Evolutionary conservation across 352 stramenopile species (phyloP).

Genomic region (Thalassiosira exigua): DNA sequence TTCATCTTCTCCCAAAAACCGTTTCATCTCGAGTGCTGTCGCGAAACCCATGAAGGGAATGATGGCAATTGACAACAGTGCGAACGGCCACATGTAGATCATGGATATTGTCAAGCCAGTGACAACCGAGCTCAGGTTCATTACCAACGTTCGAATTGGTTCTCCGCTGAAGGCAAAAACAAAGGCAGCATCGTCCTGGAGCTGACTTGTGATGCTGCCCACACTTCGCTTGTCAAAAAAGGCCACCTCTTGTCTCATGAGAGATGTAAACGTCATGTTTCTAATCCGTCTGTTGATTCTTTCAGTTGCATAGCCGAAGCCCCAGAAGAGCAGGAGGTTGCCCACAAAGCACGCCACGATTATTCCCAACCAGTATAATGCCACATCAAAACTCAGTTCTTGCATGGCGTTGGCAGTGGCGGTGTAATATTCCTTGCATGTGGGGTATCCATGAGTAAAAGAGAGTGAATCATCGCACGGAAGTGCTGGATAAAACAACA

Average conservation of each 20-base stretch:
- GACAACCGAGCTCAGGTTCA: conserved; percentile 59
- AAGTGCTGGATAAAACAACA: conserved; percentile 60
- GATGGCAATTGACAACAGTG: conserved; percentile 61
- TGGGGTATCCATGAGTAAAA: conserved; percentile 18
- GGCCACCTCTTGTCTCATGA: conserved; percentile 74
- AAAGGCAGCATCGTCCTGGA: conserved; percentile 74
- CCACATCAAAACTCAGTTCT: conserved; percentile 56
- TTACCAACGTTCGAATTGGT: conserved; percentile 65
- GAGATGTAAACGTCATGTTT: conserved; percentile 59
- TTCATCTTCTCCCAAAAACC: conserved; percentile 63
- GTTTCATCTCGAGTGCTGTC: conserved; percentile 72
- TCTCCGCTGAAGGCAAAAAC: conserved; percentile 75
- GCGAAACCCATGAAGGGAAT: conserved; percentile 76
- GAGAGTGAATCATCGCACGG: conserved; percentile 42
- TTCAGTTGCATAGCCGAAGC: conserved; percentile 74
- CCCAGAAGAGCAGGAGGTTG: conserved; percentile 67
- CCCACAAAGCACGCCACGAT: conserved; percentile 60
- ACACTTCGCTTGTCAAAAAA: conserved; percentile 77
- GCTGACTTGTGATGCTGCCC: conserved; percentile 66
- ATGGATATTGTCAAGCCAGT: conserved; percentile 56
- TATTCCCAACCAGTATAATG: conserved; percentile 55
- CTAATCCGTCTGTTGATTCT: conserved; percentile 75
- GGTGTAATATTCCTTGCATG: conserved; percentile 67
- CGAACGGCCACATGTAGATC: conserved; percentile 75
- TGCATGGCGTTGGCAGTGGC: conserved; percentile 53